phyloP scores from a whole-genome alignment of 805 yeast genomes.

The Ogataea allantospora region DNA sequence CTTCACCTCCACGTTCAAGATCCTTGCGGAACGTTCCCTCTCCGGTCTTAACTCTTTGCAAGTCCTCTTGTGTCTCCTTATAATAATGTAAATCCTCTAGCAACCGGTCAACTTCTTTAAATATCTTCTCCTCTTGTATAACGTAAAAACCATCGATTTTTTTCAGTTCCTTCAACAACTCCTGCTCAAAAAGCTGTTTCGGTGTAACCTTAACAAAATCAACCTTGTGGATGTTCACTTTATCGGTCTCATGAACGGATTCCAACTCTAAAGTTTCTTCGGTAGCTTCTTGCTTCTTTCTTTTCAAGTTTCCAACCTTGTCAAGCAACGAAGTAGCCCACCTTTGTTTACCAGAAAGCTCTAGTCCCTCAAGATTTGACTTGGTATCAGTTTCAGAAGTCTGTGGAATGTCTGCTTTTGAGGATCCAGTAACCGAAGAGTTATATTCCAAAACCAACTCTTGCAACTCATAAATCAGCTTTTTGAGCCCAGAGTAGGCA shows the following conservation, averaged over 20 bases:
- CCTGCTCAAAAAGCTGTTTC: slow-evolving; percentile 44
- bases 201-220: slow-evolving; percentile 34
- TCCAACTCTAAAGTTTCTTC: slow-evolving; percentile 23
- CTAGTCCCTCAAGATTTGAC: slow-evolving; percentile 17
- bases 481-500: slow-evolving; percentile 50
- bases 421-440: slow-evolving; percentile 19
- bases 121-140: slow-evolving; percentile 45
- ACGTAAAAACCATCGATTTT: slow-evolving; percentile 55
- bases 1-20: slow-evolving; percentile 20
- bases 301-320: slow-evolving; percentile 18
- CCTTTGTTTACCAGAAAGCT: slow-evolving; percentile 11
- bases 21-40: slow-evolving; percentile 22
- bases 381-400: slow-evolving; percentile 16
- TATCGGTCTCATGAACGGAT: slow-evolving; percentile 6
- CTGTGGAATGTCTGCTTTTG: slow-evolving; percentile 14
- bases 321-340: slow-evolving; percentile 15
- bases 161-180: slow-evolving; percentile 45
- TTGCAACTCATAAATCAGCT: slow-evolving; percentile 54
- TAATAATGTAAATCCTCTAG: slow-evolving; percentile 46
- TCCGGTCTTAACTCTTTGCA: slow-evolving; percentile 24
- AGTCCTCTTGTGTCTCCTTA: slow-evolving; percentile 24
- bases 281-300: slow-evolving; percentile 11
- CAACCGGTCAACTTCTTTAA: slow-evolving; percentile 44
- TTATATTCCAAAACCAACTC: slow-evolving; percentile 26
- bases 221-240: slow-evolving; percentile 15